A percentile compares a stretch with the other conserved stretches of the same genome.
phyloP scores from a whole-genome alignment of 1,284 basidiomycete genomes.

The Paramarasmius palmivorus region DNA sequence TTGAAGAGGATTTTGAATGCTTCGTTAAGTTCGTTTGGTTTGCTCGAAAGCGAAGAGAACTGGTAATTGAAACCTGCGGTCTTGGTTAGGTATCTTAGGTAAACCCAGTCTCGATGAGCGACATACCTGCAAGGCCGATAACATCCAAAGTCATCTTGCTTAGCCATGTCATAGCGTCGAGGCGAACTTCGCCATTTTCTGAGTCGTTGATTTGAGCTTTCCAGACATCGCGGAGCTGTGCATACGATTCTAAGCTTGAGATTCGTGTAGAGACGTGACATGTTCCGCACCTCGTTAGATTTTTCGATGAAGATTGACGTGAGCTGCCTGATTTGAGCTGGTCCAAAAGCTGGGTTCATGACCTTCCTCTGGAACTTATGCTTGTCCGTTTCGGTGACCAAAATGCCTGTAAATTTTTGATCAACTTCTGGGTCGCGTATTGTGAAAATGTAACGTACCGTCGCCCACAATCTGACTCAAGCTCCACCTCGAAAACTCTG shows the following conservation, averaged over 20 bases:
- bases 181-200: constrained; percentile 25
- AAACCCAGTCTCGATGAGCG: not conserved
- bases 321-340: constrained; percentile 14
- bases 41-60: constrained; percentile 40
- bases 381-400: constrained; percentile 12
- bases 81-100: too few species aligned
- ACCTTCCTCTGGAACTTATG: constrained; percentile 17
- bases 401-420: not conserved
- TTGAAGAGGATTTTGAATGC: constrained; percentile 48
- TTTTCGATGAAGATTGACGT: constrained; percentile 16
- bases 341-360: constrained; percentile 18
- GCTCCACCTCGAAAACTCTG: constrained; percentile 32
- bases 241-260: not conserved
- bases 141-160: constrained; percentile 64
- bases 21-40: constrained; percentile 46
- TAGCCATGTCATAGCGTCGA: constrained; percentile 58
- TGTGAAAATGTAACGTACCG: constrained; percentile 29
- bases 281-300: constrained; percentile 11
- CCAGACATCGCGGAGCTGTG: constrained; percentile 52
- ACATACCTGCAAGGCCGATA: constrained; percentile 63
- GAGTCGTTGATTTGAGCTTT: constrained; percentile 26
- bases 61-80: constrained; percentile 62
- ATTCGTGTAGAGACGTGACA: too few species aligned
- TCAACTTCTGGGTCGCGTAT: not conserved
- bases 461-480: constrained; percentile 44